These are phyloP conservation scores for Epichloe festucae DNA, from an alignment of 2,329 filamentous ascomycete genomes.

Conservation along the genomic window DNA sequence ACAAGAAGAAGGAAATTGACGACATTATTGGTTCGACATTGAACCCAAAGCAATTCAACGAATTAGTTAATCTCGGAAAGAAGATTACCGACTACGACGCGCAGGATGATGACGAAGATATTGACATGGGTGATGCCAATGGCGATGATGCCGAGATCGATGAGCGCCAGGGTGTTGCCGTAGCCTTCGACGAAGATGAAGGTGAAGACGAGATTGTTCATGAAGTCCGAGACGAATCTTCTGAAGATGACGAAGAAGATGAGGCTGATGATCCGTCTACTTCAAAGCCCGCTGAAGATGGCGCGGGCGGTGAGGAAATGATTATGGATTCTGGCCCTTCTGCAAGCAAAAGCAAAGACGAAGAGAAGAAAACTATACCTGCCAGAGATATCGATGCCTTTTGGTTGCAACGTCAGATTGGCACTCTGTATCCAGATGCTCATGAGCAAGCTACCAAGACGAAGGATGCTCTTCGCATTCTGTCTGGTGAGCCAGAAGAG, in stretches of 20 bases:
- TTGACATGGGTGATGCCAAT: constrained; percentile 53
- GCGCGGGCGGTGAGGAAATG: constrained; percentile 64
- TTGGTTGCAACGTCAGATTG: constrained; percentile 91
- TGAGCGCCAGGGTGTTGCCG: constrained; percentile 89
- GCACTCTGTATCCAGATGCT: constrained; percentile 75
- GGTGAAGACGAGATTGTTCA: constrained; percentile 64
- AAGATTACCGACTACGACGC: constrained; percentile 98
- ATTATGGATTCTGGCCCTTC: constrained; percentile 58
- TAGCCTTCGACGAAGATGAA: constrained; percentile 92
- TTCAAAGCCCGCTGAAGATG: constrained; percentile 24
- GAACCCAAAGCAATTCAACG: constrained; percentile 86
- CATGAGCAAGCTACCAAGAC: constrained; percentile 93
- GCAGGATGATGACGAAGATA: constrained; percentile 87
- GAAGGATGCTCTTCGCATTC: constrained; percentile 65
- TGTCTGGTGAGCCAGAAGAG: constrained; percentile 62
- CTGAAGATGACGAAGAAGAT: constrained; percentile 63
- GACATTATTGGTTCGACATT: constrained; percentile 78
- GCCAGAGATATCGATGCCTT: constrained; percentile 92
- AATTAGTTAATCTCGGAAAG: constrained; percentile 89
- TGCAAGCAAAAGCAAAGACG: constrained; percentile 31
- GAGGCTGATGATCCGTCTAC: constrained; percentile 25
- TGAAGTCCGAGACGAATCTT: constrained; percentile 80
- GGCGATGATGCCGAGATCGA: constrained; percentile 68
- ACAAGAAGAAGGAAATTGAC: constrained; percentile 96
- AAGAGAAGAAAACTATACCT: constrained; percentile 52